Conservation (phyloP, 768 basidiomycete genomes). For the Leccinellum rugosiceps region DNA sequence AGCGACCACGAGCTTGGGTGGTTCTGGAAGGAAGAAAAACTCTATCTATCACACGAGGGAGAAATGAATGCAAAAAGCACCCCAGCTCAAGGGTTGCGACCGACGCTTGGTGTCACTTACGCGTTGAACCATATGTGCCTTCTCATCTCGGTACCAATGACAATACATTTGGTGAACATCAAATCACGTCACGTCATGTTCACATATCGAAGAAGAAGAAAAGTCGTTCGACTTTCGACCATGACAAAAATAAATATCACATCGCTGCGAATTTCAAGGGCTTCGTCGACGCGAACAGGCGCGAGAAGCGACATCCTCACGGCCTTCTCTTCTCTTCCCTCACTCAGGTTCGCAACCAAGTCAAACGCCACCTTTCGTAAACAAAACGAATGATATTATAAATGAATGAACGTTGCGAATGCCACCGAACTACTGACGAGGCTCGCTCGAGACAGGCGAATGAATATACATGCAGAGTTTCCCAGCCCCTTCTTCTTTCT, state of each 20-base stretch:
- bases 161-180: neutral
- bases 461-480: slow-evolving; percentile 2
- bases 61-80: neutral
- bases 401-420: slow-evolving; percentile 23
- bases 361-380: slow-evolving; percentile 1
- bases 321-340: neutral
- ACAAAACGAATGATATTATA: slow-evolving; percentile 28
- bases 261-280: neutral
- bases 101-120: neutral
- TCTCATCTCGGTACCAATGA: neutral
- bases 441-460: slow-evolving; percentile 5
- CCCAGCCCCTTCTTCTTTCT: neutral
- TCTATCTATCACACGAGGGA: neutral
- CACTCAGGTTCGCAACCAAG: neutral
- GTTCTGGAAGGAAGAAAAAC: neutral
- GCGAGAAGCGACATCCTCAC: neutral
- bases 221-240: slow-evolving; percentile 10
- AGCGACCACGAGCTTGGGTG: neutral
- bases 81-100: neutral
- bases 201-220: neutral
- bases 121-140: neutral
- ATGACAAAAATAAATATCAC: neutral
- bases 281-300: neutral
- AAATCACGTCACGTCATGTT: neutral
- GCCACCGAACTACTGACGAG: slow-evolving; percentile 1